Evolutionary conservation across 1,139 yeast species (phyloP).

Genomic region (Debaryomyces sp.): DNA sequence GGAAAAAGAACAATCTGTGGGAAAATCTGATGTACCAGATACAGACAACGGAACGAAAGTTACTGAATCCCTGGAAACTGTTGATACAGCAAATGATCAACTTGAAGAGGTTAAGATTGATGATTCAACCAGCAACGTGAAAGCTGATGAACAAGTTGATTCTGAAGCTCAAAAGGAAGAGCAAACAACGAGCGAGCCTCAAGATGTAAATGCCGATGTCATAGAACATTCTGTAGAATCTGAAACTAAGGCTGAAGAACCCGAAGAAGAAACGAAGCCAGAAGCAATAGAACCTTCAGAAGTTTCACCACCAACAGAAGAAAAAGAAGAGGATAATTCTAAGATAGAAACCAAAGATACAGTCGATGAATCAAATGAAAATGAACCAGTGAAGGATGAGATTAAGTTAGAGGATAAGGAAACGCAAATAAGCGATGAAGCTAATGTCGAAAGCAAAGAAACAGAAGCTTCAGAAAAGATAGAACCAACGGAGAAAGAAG

Average conservation of each 20-base stretch:
- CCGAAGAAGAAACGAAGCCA: slow-evolving; percentile 12
- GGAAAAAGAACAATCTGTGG: neutral
- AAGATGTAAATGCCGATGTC: neutral
- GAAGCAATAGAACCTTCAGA: slow-evolving; percentile 13
- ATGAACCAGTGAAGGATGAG: slow-evolving; percentile 15
- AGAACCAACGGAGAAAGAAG: slow-evolving; percentile 9
- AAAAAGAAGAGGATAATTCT: slow-evolving; percentile 12
- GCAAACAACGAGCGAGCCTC: neutral
- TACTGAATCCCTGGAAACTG: neutral
- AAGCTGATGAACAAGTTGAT: slow-evolving; percentile 9
- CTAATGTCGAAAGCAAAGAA: slow-evolving; percentile 12
- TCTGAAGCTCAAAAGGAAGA: neutral
- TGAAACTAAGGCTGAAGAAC: slow-evolving; percentile 8
- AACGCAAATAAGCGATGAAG: neutral
- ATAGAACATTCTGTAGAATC: neutral
- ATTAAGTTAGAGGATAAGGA: slow-evolving; percentile 5
- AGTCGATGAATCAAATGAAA: slow-evolving; percentile 14
- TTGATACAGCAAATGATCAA: neutral
- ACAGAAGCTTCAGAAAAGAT: slow-evolving; percentile 3
- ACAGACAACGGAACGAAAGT: neutral
- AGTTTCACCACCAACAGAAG: neutral
- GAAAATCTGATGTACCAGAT: neutral
- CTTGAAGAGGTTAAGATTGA: slow-evolving; percentile 4
- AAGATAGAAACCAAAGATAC: slow-evolving; percentile 12
- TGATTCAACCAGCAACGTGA: neutral